Evolutionary conservation across 2,329 filamentous ascomycete species (phyloP), one percentile per base, ranked within the genome.

Genomic region (Ceratocystis lukuohia): DNA sequence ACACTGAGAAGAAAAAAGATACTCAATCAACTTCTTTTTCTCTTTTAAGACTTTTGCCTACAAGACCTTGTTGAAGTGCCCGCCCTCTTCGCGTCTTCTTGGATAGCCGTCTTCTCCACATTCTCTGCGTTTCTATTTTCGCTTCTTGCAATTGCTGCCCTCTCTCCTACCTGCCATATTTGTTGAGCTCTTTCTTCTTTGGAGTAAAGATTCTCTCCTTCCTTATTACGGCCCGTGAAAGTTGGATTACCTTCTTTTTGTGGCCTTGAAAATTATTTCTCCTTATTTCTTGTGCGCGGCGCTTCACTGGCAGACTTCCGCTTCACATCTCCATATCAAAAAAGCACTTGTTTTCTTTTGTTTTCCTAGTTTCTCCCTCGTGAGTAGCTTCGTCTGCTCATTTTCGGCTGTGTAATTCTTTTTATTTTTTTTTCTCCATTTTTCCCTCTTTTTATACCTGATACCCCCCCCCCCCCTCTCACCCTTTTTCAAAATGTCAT

Each of bases 401-500:
- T 22, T 22, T 8, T 53, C n/a, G 48, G n/a, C 25, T 64, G 44
- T 65, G 25, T 53, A 48, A 44, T 50, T 37, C 12, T 41, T 61
- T 56, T n/a, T 17, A n/a, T 62, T 50, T 30, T 50, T 50, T 44
- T 25, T 25, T 48, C 53, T 37, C 37, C 3, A 41, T 56, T 41
- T 28, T 61, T 59, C 20, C 41, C 30, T 57, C 28, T 63, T 37
- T 63, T 41, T 37, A 59, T 45, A 46, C 50, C 20, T 30, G 15
- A 56, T 62, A 62, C 33, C 61, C 65, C 33, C 65, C 44, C 22
- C 61, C 7, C 33, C 33, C 2, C 33, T 2, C 33, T 33, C 30
- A 7, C 30, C 30, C 6, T 33, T 33, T 37, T 37, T 37, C 25
- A 68, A 65, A 70, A 78, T 77, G 75, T 71, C 73, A 41, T 61